phyloP scores from a whole-genome alignment of 371 early-diverging fungal genomes.

The Apophysomyces ossiformis region DNA sequence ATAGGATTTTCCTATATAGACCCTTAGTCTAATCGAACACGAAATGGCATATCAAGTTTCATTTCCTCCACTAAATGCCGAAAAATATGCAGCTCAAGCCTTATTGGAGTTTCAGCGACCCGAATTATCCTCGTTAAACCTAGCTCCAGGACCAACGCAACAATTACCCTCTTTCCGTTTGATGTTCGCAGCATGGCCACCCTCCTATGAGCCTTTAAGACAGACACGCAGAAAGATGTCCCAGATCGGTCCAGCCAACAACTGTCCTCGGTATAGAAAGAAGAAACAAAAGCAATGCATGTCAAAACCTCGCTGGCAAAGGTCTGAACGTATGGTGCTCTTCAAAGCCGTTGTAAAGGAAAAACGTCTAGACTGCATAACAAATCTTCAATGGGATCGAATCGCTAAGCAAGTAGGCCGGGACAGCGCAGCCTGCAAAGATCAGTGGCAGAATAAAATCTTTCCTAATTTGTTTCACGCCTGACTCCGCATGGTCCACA shows the following conservation, averaged over 20 bases:
- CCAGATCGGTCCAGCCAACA: neutral
- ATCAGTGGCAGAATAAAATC: conserved; percentile 35
- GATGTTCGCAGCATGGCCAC: neutral
- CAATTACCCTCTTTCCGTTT: neutral
- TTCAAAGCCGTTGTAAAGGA: conserved; percentile 26
- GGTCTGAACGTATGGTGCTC: conserved; percentile 17
- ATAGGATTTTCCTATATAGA: neutral
- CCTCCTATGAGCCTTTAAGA: neutral
- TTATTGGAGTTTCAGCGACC: neutral
- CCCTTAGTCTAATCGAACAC: neutral
- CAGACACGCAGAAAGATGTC: neutral
- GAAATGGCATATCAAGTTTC: neutral
- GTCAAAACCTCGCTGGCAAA: conserved; percentile 30
- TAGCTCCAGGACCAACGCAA: neutral
- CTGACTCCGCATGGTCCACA: neutral
- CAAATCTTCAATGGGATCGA: conserved; percentile 29
- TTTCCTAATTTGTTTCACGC: conserved; percentile 6
- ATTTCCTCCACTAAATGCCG: neutral
- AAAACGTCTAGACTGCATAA: conserved; percentile 27
- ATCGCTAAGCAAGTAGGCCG: conserved; percentile 24
- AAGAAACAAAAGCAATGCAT: conserved; percentile 8
- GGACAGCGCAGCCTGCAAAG: conserved; percentile 29
- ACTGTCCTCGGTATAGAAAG: neutral
- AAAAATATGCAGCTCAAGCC: neutral
- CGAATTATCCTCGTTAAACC: neutral